Evolutionary conservation across 805 yeast species (phyloP).

Genomic region (Grigorovia yakushimaensis): DNA sequence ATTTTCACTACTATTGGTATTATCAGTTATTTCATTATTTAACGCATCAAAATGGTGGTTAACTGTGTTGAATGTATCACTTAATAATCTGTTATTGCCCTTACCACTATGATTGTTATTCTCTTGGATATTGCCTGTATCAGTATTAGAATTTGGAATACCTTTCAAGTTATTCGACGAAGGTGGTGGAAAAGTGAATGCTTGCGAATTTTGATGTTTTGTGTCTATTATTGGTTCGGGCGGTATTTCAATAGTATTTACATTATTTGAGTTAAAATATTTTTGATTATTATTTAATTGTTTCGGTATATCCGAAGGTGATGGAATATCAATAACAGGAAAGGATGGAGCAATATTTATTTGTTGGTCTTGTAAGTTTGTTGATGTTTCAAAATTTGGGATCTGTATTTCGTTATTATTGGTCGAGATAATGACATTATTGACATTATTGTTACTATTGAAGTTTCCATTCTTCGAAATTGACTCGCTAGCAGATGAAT

Average conservation of each 20-base stretch:
- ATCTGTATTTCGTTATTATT: background rate
- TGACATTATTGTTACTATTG: background rate
- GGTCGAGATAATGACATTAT: background rate
- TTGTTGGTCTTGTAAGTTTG: background rate
- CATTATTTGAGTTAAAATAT: background rate
- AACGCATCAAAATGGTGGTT: background rate
- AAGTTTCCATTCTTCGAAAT: too few species aligned
- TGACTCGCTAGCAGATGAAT: background rate
- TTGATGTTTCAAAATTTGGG: background rate
- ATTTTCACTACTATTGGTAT: background rate
- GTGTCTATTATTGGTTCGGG: background rate
- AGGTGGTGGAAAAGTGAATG: background rate
- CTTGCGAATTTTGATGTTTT: background rate
- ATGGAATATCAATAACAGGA: conserved; percentile 13
- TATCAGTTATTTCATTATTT: background rate
- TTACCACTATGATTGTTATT: too few species aligned
- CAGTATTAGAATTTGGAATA: background rate
- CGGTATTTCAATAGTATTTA: background rate
- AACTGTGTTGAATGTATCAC: background rate
- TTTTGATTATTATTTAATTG: background rate
- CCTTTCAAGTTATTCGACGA: background rate
- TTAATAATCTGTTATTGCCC: background rate
- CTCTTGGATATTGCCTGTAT: too few species aligned
- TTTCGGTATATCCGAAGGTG: conserved; percentile 9
- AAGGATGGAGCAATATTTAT: conserved; percentile 1